Base-by-base conservation (phyloP, 768 basidiomycete species). In the Rhodotorula sphaerocarpa region DNA sequence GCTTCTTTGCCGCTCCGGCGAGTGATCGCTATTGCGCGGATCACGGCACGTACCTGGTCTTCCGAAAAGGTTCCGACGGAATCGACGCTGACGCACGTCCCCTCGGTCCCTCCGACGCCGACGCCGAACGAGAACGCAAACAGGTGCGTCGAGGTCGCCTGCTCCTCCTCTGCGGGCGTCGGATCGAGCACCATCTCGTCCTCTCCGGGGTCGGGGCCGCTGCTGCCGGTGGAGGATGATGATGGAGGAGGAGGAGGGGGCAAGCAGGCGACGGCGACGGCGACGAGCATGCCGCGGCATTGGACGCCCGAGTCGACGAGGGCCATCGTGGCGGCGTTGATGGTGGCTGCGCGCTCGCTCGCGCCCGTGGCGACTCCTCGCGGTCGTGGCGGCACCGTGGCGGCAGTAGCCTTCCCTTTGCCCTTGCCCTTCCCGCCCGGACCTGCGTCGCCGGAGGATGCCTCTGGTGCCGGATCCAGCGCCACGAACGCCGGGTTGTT, bases 321-420 rank as follows among this genome's bases (percentile, higher is more conserved):
- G 0, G 76, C 70, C 11, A 77, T 55, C 10, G 74, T 71, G 7
- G 74, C 55, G 2, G 77, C 75, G 54, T 78, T 79, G 50, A 78
- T 69, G 5, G 70, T 48, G 2, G 75, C 72, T 1, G 77, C 75
- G 47, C 55, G 50, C 51, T 73, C 68, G 20, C 55, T 34, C 21
- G 55, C 47, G 30, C 61, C 48, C 1, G 42, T 16, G 34, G 41
- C 45, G 28, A 41, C 27, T 4, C 63, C 61, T 25, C 21, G 39
- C 15, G 39, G 53, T 7, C 18, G 23, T 14, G 47, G n/a, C 16
- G 27, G 7, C 10, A 39, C 36, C n/a, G n/a, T n/a, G n/a, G n/a
- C n/a, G n/a, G n/a, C n/a, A n/a, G n/a, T n/a, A 12, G 30, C 48
- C 50, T 43, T 44, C 21, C n/a, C 25, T 57, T 31, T 56, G 41